Base-by-base conservation (phyloP, 768 basidiomycete species). In the Boletus fagicola region DNA sequence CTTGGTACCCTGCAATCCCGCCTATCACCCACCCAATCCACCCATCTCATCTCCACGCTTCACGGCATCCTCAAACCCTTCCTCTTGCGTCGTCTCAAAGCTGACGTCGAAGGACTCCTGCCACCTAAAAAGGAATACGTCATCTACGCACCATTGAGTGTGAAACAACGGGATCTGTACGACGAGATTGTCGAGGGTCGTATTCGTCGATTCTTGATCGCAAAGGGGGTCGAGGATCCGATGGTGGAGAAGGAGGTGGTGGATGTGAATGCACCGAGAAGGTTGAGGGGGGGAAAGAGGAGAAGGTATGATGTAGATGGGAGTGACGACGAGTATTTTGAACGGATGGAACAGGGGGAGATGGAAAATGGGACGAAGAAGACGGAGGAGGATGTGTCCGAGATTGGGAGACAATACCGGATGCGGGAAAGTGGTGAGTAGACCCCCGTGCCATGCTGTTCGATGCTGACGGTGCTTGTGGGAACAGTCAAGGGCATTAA, bases 81-180 rank as follows among this genome's bases (percentile, higher is more conserved):
- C 80, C 81, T 98, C 30, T 80, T 98, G 0, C 85, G 97, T 12
- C 84, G 97, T 12, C 79, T 98, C 55, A 98, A 98, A 72, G 85
- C 77, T 7, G 97, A 99, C 63, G 96, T 98, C 10, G 82, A 83
- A 57, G 80, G 82, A 54, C 68, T 80, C 26, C 76, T 98, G 5
- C 97, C 97, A 0, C 90, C 90, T 3, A 94, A 93, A 75, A 94
- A 94, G 71, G 92, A 94, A 72, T 99, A 99, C 64, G 84, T 98
- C 2, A 80, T 98, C 0, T 96, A 95, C 58, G 94, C 94, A 0
- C 94, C 94, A 0, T 77, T 98, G 8, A 97, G 86, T 53, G 76
- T 83, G 26, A 79, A 80, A 51, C 97, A 98, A 67, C 84, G 86
- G n/a, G 84, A 90, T 56, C 75, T 96, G 26, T 98, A 96, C 64